A percentile compares a stretch with the other conserved stretches of the same genome.
Evolutionary conservation across 768 basidiomycete species (phyloP).

Genomic region (Leccinum arenicola): DNA sequence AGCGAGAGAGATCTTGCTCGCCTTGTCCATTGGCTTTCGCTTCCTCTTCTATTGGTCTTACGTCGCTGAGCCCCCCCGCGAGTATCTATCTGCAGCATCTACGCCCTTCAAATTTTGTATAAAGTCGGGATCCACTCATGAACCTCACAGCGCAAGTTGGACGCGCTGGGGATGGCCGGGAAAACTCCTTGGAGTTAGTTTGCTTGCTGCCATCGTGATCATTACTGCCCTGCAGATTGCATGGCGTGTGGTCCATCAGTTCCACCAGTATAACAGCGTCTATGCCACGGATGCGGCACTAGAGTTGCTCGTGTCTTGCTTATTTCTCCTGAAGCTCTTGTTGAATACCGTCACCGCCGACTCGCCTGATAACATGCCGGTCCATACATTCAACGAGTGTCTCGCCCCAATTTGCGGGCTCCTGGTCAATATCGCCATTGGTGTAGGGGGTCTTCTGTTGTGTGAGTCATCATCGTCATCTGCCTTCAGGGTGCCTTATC

Average conservation of each 20-base stretch:
- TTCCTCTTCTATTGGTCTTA: slow-evolving; percentile 70
- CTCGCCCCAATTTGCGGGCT: slow-evolving; percentile 50
- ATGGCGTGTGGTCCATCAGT: slow-evolving; percentile 50
- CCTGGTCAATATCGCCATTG: slow-evolving; percentile 49
- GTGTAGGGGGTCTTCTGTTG: slow-evolving; percentile 50
- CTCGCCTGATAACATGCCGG: slow-evolving; percentile 38
- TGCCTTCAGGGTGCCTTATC: slow-evolving; percentile 10
- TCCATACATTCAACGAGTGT: slow-evolving; percentile 46
- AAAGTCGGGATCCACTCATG: slow-evolving; percentile 13
- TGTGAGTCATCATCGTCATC: slow-evolving; percentile 45
- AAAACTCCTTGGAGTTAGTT: slow-evolving; percentile 47
- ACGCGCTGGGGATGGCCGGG: slow-evolving; percentile 59
- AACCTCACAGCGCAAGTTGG: slow-evolving; percentile 62
- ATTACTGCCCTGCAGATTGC: slow-evolving; percentile 59
- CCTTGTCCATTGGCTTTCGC: slow-evolving; percentile 55
- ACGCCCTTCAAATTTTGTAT: slow-evolving; percentile 11
- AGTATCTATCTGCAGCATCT: slow-evolving; percentile 28
- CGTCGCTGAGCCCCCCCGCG: slow-evolving; percentile 54
- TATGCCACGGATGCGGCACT: slow-evolving; percentile 59
- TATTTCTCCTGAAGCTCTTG: slow-evolving; percentile 62
- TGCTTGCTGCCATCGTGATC: slow-evolving; percentile 43
- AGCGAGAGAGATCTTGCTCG: slow-evolving; percentile 57
- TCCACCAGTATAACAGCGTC: slow-evolving; percentile 40
- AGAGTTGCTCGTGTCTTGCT: slow-evolving; percentile 53
- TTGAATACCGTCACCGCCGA: slow-evolving; percentile 47